Percentiles rank a stretch among this genome's conserved stretches.
phyloP scores from a whole-genome alignment of 2,329 filamentous ascomycete species.

The Cryphonectria parasitica region DNA sequence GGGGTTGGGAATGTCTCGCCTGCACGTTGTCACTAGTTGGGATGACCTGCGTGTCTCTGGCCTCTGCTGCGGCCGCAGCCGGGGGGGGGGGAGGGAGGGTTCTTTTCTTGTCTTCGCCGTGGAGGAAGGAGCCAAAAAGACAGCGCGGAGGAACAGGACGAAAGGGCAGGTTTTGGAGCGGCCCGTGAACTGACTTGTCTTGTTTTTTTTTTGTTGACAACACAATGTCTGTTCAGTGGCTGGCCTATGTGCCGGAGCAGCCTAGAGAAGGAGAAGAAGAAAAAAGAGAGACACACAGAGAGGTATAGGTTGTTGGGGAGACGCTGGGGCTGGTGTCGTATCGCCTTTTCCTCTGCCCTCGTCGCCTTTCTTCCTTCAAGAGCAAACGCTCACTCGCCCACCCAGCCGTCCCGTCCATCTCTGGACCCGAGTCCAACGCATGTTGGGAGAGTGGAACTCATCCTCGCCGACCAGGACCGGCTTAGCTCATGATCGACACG shows the following conservation, averaged over 20 bases:
- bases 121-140: neutral
- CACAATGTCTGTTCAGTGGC: neutral
- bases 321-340: neutral
- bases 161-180: neutral
- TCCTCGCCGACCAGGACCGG: constrained; percentile 12
- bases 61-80: neutral
- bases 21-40: constrained; percentile 4
- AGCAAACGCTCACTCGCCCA: neutral
- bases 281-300: neutral
- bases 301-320: neutral
- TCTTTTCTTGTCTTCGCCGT: neutral
- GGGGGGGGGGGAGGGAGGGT: neutral
- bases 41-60: neutral
- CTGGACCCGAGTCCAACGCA: neutral
- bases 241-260: neutral
- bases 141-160: neutral
- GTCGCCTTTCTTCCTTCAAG: neutral
- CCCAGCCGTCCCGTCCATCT: neutral
- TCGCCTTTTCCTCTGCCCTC: neutral
- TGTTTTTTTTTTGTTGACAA: neutral
- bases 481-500: neutral
- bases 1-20: neutral
- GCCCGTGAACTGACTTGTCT: neutral
- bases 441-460: neutral
- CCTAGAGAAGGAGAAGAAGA: neutral